Base-by-base conservation (phyloP, 169 alveolate species). In the Cryptosporidium ubiquitum region DNA sequence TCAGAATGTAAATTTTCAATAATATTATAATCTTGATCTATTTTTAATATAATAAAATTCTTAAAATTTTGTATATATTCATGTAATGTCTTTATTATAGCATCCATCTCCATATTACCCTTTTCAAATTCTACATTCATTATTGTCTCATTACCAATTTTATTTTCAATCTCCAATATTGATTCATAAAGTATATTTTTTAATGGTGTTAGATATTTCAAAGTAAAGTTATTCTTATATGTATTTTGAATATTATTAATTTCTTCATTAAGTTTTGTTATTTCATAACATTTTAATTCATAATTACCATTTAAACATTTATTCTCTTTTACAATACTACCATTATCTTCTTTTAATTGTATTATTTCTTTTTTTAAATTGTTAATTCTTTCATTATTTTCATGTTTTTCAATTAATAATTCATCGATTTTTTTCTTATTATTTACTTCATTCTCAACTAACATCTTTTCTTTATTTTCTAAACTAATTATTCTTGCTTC, bases 181-280 rank as follows among this genome's bases (percentile, higher is more conserved):
- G 35, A 73, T 18, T 73, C 85, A 73, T 55, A 73, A 20, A 79
- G 39, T 31, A 61, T 42, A 31, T 79, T 29, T 58, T 79, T 79
- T 12, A 79, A 33, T 12, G 89, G 89, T 14, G 68, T 64, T 31
- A 79, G 61, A 61, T 79, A 79, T 47, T 79, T 79, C 9, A 6
- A 35, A 23, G 51, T 79, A 79, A 79, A 61, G 29, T 79, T 64
- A 61, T 61, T 61, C 40, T 64, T 79, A 33, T 61, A 61, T 37
- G 58, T 20, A 14, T 14, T 79, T 26, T 79, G 64, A 58, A 64
- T 14, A 26, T 23, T 29, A 39, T 37, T 33, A 23, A 79, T 61
- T 79, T 79, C 89, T 4, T 61, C 79, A 79, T 79, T 79, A 26
- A 79, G 66, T n/a, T 79, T 79, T 26, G 49, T 61, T 40, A 79